Evolutionary conservation across 2,329 filamentous ascomycete species (phyloP), one percentile per base, ranked within the genome.

Genomic region (Tolypocladium nubicola): DNA sequence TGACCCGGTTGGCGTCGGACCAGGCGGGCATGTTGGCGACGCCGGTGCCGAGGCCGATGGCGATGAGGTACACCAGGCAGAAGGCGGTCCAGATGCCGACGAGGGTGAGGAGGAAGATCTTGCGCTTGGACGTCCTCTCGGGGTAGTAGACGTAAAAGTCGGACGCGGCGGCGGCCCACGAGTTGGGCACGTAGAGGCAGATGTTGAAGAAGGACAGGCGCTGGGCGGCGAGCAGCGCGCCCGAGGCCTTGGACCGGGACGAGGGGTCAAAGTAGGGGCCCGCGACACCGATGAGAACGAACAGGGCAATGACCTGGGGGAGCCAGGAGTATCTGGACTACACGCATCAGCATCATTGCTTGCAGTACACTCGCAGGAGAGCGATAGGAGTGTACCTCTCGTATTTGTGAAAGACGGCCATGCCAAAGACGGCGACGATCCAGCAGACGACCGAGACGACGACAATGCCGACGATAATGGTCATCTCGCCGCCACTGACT

Each of bases 61-160:
- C 75, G 26, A 82, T 65, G 47, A 83, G 87, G 73, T 93, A 91
- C 60, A 88, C 75, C 1, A 93, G 80, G 1, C 88, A 85, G 61
- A 89, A 72, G 1, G 68, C 57, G 3, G 62, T 55, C 61, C 88
- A 81, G 16, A 94, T 76, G 11, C 89, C 89, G 30, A 75, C 67
- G 69, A 85, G 89, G 37, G 88, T 88, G 67, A 83, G 84, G 59
- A 81, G 64, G 71, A 92, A 93, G 59, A 91, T 77, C 59, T 84
- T 83, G 47, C 68, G 69, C 26, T 82, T 79, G 37, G 80, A 80
- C 45, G 83, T 83, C 30, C 72, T 76, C 3, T 77, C 74, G 0
- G 88, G 87, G 64, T 91, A 88, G 71, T 92, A 92, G 54, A 90
- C 87, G 26, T 87, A 90, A 70, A 91, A 93, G 67, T 93, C 89